Evolutionary conservation across 1,139 yeast species (phyloP), one percentile per base, ranked within the genome.

Genomic region (Casaregolazyma lundiana): DNA sequence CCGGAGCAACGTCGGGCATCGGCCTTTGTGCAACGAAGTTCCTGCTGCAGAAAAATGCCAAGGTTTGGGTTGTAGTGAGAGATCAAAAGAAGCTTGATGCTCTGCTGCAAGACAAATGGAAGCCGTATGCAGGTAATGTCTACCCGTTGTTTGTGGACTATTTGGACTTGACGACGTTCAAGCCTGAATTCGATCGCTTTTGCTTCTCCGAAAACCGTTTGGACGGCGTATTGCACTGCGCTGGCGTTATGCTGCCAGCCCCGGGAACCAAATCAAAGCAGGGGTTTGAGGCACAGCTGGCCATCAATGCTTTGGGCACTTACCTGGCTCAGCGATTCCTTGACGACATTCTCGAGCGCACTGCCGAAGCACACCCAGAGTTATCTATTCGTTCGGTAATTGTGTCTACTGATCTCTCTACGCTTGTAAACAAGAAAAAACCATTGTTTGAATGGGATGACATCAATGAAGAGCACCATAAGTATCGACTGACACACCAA

Each of bases 241-340:
- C 81, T 0, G 80, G 82, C 38, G 68, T 77, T 13, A 75, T 72
- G 73, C 59, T 63, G 15, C 72, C 76, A 1, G 68, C 70, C 8
- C 56, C 57, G n/a, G 67, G 67, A 9, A 53, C 68, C 1, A 53
- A 57, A 15, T 67, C 77, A 6, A 57, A 53, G 6, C 76, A 72
- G 55, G 78, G 77, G 1, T 64, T 63, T 50, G 79, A 76, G 46
- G 58, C 69, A 30, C 76, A 72, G 56, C 66, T 75, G 45, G 80
- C 78, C 8, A 68, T 74, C 17, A 78, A 78, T 54, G 74, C 63
- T 4, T 52, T 77, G 43, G 81, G 76, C 2, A 77, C 75, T 16
- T 77, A 72, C 48, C 59, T 77, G 41, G 59, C 78, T 17, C 75
- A 76, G 51, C 66, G 68, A 48, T 63, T 69, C 30, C 59, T 78